phyloP scores from a whole-genome alignment of 345 rosid species.

The Firmiana major region DNA sequence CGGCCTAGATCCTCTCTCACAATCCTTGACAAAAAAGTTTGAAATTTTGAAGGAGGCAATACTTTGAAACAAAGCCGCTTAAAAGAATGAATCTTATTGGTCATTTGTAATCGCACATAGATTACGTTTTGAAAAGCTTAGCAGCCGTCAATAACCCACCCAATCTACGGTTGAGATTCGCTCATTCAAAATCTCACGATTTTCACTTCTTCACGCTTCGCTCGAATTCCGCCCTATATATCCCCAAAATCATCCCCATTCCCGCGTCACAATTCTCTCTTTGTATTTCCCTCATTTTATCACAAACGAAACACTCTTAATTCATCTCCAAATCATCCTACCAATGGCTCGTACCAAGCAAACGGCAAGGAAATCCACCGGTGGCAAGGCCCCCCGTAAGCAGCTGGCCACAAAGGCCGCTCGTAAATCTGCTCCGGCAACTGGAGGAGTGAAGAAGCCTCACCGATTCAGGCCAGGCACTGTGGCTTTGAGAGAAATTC shows the following conservation, averaged over 20 bases:
- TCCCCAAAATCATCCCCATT: too few relatives aligned
- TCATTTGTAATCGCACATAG: neutral
- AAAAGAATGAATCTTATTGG: constrained; percentile 1
- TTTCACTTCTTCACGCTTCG: neutral
- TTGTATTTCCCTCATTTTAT: neutral
- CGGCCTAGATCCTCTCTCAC: neutral
- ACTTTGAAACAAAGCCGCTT: neutral
- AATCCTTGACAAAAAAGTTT: neutral
- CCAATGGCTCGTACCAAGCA: constrained; percentile 19
- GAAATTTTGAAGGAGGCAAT: neutral
- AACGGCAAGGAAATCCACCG: constrained; percentile 16
- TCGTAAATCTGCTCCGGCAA: constrained; percentile 15
- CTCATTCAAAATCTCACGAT: neutral
- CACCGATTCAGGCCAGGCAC: constrained; percentile 18
- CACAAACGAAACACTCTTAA: neutral
- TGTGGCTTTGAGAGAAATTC: constrained; percentile 10
- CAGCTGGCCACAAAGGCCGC: constrained; percentile 17
- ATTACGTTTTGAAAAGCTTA: neutral
- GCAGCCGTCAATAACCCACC: neutral
- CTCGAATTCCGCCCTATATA: neutral
- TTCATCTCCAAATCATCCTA: neutral
- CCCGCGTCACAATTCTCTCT: neutral
- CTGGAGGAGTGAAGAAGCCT: constrained; percentile 18
- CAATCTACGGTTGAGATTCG: neutral
- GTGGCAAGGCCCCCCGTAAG: constrained; percentile 16